Conservation (phyloP, 2,329 filamentous ascomycete species). For the Falciphora oryzae region DNA sequence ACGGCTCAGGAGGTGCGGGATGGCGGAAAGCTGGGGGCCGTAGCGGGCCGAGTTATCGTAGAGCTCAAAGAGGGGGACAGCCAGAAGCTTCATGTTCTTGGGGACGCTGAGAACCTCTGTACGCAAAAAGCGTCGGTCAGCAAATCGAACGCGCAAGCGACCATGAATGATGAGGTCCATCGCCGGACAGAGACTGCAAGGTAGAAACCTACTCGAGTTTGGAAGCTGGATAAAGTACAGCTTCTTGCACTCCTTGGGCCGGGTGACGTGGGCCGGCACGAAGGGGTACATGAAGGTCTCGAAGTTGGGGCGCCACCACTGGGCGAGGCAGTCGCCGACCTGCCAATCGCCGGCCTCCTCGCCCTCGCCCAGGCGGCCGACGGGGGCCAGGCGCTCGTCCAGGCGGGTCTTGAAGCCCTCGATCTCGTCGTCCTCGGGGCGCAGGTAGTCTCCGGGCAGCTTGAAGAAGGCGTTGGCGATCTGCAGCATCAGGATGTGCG, state of each 20-base stretch:
- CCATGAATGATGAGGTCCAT: neutral
- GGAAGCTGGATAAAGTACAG: constrained; percentile 95
- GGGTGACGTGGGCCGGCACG: constrained; percentile 88
- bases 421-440: constrained; percentile 83
- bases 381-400: constrained; percentile 88
- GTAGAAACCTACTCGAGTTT: constrained; percentile 65
- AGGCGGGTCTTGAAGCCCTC: constrained; percentile 90
- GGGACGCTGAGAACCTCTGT: constrained; percentile 90
- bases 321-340: constrained; percentile 87
- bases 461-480: constrained; percentile 99
- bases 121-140: neutral
- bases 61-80: constrained; percentile 92
- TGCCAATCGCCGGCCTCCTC: constrained; percentile 86
- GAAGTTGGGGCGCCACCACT: constrained; percentile 99
- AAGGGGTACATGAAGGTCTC: constrained; percentile 99
- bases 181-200: neutral
- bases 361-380: constrained; percentile 79
- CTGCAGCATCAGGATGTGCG: constrained; percentile 97
- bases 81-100: constrained; percentile 99
- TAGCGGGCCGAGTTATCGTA: constrained; percentile 97
- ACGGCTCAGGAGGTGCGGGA: constrained; percentile 86
- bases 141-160: neutral
- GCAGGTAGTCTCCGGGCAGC: constrained; percentile 91
- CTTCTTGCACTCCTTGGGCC: constrained; percentile 99
- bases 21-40: constrained; percentile 91